Evolutionary conservation across 139 green algal species (phyloP), one percentile per base, ranked within the genome.

Genomic region (Eudorina sp.): DNA sequence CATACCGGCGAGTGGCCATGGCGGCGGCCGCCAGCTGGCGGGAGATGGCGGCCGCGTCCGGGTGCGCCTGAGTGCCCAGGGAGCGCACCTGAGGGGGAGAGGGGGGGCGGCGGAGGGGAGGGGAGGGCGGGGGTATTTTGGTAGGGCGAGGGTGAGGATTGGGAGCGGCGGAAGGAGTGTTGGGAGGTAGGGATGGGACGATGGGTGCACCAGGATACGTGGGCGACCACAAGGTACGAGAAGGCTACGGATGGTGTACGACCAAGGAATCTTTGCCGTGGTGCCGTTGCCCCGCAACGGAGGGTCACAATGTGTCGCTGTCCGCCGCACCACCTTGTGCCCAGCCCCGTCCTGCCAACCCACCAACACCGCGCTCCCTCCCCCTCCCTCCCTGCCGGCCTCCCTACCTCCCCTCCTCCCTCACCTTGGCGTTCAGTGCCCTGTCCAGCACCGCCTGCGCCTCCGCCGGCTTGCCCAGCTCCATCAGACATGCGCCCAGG

Each of bases 21-120:
- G 80, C 80, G 7, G 80, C 80, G 16, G 62, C 80, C 14, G 80
- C 80, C 80, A 76, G 41, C 29, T 64, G 13, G 21, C 27, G 27
- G 29, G 60, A 41, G 40, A 86, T 86, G 80, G 80, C 58, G 41
- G 80, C 80, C 0, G n/a, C 60, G 41, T 86, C 80, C 41, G 80
- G 41, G 80, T 86, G 80, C 29, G 60, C 60, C 80, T 86, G 80
- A 19, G 80, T 48, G 80, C n/a, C 40, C 40, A 85, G 13, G 18
- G 74, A 34, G 29, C 76, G 53, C 36, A 84, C 34, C 76, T 84
- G 53, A 25, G 75, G 53, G 75, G n/a, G 31, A 21, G 43, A 25
- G 74, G n/a, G 29, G 48, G 46, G 72, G 18, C 11, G 23, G 27
- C 11, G 31, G 8, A 53, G 36, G 7, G 11, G 68, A 9, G 14